A percentile compares a stretch with the other conserved stretches of the same genome.
Conservation (phyloP, 805 yeast genomes). For the Isabelozyma gotoi region DNA sequence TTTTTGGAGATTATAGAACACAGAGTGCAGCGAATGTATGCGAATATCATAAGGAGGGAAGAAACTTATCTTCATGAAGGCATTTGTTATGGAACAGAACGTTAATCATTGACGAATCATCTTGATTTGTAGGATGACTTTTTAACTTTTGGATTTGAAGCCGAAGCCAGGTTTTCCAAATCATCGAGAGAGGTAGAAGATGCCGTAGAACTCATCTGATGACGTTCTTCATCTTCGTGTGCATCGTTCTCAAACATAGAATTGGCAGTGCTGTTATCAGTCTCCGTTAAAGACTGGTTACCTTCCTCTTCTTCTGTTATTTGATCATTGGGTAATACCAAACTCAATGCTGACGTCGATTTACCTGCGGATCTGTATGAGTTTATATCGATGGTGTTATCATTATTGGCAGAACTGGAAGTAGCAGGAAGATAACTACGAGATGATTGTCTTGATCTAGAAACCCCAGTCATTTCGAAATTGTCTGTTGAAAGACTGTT, state of each 20-base stretch:
- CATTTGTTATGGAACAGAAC: no score
- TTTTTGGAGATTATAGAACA: background rate
- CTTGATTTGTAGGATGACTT: background rate
- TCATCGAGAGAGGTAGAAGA: constrained; percentile 39
- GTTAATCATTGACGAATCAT: background rate
- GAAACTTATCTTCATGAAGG: no score
- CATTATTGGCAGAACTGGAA: constrained; percentile 3
- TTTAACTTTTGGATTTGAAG: background rate
- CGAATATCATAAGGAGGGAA: background rate
- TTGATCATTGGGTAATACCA: constrained; percentile 4
- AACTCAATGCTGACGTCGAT: constrained; percentile 10
- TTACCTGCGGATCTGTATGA: constrained; percentile 7
- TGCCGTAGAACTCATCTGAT: constrained; percentile 28
- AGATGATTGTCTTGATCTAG: constrained; percentile 31
- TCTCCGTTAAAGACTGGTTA: constrained; percentile 18
- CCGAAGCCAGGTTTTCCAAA: background rate
- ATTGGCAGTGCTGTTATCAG: constrained; percentile 36
- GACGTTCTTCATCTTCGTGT: constrained; percentile 20
- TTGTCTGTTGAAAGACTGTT: constrained; percentile 5
- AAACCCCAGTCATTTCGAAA: constrained; percentile 21
- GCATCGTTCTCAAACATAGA: constrained; percentile 34
- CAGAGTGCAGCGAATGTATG: background rate
- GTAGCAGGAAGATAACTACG: constrained; percentile 13
- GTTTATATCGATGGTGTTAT: constrained; percentile 6
- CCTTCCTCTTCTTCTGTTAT: constrained; percentile 11